Base-by-base conservation (phyloP, 805 yeast genomes). In the Limtongia smithiae region DNA sequence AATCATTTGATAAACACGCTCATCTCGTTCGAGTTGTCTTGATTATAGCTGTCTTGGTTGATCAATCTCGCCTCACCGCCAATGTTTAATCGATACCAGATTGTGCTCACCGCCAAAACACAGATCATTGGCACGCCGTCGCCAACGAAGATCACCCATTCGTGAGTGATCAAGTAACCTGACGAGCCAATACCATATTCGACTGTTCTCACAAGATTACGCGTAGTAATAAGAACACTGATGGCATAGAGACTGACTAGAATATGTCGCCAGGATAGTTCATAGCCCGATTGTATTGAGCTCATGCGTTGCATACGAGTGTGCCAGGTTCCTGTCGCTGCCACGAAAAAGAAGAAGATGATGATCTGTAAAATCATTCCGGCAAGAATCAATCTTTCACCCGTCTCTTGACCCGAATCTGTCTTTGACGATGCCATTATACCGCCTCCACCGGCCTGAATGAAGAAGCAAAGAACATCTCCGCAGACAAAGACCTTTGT, bases 351-450 rank as follows among this genome's bases (percentile, higher is more conserved):
- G 2, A 60, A 64, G 46, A 69, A 65, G 40, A 65, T 63, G 2
- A 50, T 55, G 22, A 68, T 50, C 51, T 68, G 71, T 7, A 69
- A 54, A 41, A 59, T 54, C 21, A 69, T 47, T 21, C 72, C 72
- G n/a, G 52, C 66, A n/a, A 64, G 50, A 22, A 63, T 57, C 9
- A 69, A 30, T 6, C 52, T 35, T 18, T 51, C 39, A 21, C 70
- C 71, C 25, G 32, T 40, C n/a, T n/a, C n/a, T n/a, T n/a, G n/a
- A 2, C 4, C 18, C 14, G 11, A 7, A 11, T 11, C 27, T 4
- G 37, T 15, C 4, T 21, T 17, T 2, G 37, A 8, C 14, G 30
- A 5, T n/a, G 37, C 37, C 4, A 37, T 36, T 4, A 61, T 18
- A 3, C 64, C 65, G 32, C 58, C 65, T 2, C 65, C 65, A 22